Conservation (phyloP, 306 rosid genomes). For the Quercus robur region DNA sequence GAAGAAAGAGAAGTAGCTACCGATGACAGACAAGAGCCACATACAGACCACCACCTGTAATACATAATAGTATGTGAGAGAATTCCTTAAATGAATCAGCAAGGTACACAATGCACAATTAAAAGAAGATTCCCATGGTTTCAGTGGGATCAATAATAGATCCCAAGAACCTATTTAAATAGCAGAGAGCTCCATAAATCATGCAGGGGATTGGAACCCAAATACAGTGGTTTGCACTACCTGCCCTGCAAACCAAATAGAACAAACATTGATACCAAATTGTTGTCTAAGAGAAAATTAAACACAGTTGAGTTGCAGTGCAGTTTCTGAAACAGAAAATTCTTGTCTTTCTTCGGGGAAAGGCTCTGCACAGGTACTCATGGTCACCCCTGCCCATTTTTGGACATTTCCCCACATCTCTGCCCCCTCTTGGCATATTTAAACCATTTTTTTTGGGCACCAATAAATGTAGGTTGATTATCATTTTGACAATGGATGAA, state of each 20-base stretch:
- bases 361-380: constrained; percentile 8
- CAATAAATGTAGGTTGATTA: background rate
- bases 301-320: background rate
- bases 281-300: background rate
- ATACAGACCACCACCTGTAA: constrained; percentile 74
- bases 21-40: constrained; percentile 87
- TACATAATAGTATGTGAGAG: constrained; percentile 20
- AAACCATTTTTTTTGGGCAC: background rate
- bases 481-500: background rate
- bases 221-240: background rate
- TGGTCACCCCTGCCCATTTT: background rate
- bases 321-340: background rate
- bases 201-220: background rate
- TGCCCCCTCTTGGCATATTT: background rate
- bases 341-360: background rate
- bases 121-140: background rate
- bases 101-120: background rate
- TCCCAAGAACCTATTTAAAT: constrained; percentile 7
- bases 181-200: constrained; percentile 6
- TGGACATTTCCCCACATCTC: background rate
- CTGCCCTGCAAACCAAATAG: background rate
- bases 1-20: constrained; percentile 68
- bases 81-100: constrained; percentile 4
- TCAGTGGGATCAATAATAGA: background rate
- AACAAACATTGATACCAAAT: background rate